phyloP scores from a whole-genome alignment of 2,329 filamentous ascomycete genomes.

The Diaporthe eres region DNA sequence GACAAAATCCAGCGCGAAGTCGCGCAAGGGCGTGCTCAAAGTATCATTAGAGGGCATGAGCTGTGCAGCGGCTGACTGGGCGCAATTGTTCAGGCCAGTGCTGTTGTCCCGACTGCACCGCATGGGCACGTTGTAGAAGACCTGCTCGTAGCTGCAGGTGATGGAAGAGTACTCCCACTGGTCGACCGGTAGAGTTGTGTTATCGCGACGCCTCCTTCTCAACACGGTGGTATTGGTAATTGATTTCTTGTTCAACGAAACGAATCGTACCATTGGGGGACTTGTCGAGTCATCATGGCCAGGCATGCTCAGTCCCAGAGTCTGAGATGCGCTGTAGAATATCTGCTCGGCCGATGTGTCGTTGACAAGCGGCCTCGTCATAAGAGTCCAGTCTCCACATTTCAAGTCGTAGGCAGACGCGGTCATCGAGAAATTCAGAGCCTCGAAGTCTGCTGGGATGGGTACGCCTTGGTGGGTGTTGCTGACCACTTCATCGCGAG shows the following conservation, averaged over 20 bases:
- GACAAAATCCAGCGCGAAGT: slow-evolving; percentile 33
- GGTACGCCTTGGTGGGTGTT: not conserved
- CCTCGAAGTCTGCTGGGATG: not conserved
- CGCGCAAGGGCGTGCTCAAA: slow-evolving; percentile 24
- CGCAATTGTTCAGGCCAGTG: not conserved
- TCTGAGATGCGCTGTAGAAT: slow-evolving; percentile 29
- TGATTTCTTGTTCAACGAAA: slow-evolving; percentile 35
- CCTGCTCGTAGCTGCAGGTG: slow-evolving; percentile 39
- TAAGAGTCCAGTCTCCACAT: slow-evolving; percentile 39
- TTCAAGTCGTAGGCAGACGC: slow-evolving; percentile 41
- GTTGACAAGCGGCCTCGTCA: slow-evolving; percentile 18
- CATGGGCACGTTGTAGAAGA: slow-evolving; percentile 36
- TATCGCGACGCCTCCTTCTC: not conserved
- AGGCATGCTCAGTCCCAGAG: slow-evolving; percentile 26
- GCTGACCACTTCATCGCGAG: not conserved
- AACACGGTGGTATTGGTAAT: not conserved
- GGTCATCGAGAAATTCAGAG: slow-evolving; percentile 37
- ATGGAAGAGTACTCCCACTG: slow-evolving; percentile 42
- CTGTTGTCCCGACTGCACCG: slow-evolving; percentile 27
- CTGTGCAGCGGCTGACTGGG: slow-evolving; percentile 3
- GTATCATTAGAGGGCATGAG: not conserved
- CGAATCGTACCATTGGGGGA: slow-evolving; percentile 6
- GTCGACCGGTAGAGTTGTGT: not conserved
- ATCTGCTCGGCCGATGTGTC: not conserved
- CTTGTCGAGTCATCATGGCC: not conserved